phyloP scores from a whole-genome alignment of 1,284 basidiomycete genomes.

The Kalmanozyma brasiliensis region DNA sequence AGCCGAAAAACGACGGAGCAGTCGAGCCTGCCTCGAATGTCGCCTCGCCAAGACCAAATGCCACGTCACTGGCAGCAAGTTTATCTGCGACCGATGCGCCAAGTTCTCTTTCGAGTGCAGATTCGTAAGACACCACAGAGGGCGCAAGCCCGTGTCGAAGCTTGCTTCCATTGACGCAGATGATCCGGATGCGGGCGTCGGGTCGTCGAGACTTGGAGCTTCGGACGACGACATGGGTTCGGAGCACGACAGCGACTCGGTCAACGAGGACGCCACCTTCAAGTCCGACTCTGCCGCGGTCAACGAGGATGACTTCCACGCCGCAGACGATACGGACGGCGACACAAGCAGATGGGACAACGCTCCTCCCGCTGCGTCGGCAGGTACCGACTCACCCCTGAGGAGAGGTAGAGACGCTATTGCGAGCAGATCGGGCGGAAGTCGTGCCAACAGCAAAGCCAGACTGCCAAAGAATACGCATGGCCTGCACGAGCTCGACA shows the following conservation, averaged over 20 bases:
- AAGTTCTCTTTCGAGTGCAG: constrained; percentile 45
- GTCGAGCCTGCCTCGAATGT: constrained; percentile 46
- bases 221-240: constrained; percentile 27
- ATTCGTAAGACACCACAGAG: constrained; percentile 44
- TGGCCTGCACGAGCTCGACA: constrained; percentile 39
- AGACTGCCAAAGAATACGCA: constrained; percentile 19
- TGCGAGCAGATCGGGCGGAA: constrained; percentile 1
- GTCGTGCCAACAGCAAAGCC: constrained; percentile 33
- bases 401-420: constrained; percentile 19
- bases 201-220: constrained; percentile 8
- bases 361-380: constrained; percentile 1
- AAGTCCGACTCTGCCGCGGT: constrained; percentile 3
- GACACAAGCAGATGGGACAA: not conserved
- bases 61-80: constrained; percentile 29
- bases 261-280: constrained; percentile 9
- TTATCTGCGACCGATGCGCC: constrained; percentile 42
- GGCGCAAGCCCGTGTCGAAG: constrained; percentile 43
- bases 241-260: constrained; percentile 28
- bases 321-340: not conserved
- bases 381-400: constrained; percentile 4
- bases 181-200: constrained; percentile 14
- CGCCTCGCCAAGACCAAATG: constrained; percentile 48
- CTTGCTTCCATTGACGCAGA: constrained; percentile 37
- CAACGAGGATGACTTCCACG: constrained; percentile 3
- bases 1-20: constrained; percentile 39